These are phyloP conservation scores for Helichrysum umbraculigerum DNA, from an alignment of 129 eudicot species.

Conservation along the genomic window DNA sequence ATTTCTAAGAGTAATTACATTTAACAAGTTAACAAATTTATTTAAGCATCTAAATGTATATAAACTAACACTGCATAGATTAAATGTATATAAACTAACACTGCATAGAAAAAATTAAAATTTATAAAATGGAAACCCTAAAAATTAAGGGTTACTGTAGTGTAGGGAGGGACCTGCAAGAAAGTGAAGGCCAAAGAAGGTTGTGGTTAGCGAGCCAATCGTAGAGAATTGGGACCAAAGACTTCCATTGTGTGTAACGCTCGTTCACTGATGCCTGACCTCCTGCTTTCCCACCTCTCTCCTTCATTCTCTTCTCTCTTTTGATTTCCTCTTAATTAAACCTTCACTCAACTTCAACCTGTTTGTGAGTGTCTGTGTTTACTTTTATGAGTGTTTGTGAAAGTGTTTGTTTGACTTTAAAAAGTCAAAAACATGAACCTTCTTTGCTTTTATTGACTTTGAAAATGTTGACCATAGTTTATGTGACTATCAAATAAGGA, in stretches of 20 bases:
- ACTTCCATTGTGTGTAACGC: constrained; percentile 78
- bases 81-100: neutral
- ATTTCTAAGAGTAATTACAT: no score
- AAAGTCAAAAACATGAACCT: neutral
- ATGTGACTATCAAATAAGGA: no score
- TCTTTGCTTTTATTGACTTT: no score
- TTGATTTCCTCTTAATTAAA: neutral
- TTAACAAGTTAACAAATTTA: no score
- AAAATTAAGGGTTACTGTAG: neutral
- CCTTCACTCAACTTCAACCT: neutral
- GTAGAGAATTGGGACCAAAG: constrained; percentile 84
- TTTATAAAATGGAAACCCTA: constrained; percentile 34
- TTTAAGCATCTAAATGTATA: neutral
- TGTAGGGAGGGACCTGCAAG: constrained; percentile 66
- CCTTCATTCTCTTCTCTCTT: constrained; percentile 33
- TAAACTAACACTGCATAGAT: neutral
- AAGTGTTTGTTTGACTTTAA: neutral
- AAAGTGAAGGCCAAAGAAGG: constrained; percentile 93
- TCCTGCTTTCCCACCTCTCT: constrained; percentile 43
- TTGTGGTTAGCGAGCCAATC: constrained; percentile 94
- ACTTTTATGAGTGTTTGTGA: neutral
- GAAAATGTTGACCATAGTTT: no score
- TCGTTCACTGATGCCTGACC: constrained; percentile 58
- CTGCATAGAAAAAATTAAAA: neutral
- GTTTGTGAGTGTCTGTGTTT: neutral